Base-by-base conservation (phyloP, 2,329 filamentous ascomycete genomes). In the Ampelomyces quisqualis region DNA sequence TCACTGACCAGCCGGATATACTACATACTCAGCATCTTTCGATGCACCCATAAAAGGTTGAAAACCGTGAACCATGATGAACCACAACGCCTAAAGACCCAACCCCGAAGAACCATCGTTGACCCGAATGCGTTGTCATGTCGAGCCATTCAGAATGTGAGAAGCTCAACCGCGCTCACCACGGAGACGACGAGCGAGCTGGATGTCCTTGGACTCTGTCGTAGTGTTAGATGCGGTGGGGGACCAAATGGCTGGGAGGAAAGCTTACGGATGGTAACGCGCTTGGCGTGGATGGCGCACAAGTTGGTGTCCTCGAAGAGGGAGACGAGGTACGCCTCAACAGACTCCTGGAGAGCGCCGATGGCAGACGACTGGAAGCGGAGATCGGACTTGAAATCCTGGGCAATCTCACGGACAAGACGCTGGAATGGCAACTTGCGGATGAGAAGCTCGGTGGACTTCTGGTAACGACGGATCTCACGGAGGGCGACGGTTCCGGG, bases 261-360 rank as follows among this genome's bases (percentile, higher is more conserved):
- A 38, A 21, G 60, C 64, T 36, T 63, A 67, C 64, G 73, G 76
- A 97, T 97, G 68, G 91, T 97, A 69, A 97, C 93, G 78, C 93
- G 90, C 84, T 97, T 97, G 76, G 93, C 91, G 77, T 97, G 93
- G 74, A 97, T 95, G 68, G 93, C 91, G 77, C 91, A 97, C 36
- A 95, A 78, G 79, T 97, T 97, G 77, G 91, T 95, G 72, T 97
- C 91, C 76, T 97, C 90, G 64, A 97, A 97, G 56, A 97, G 85
- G 29, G 90, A 95, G 74, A 97, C 90, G 66, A 98, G 86, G 78
- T 96, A 97, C 2, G 93, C 95, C 80, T 98, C 93, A 57, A 95
- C 90, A 41, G 93, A 95, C 80, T 98, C 93, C 78, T 98, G 91
- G 29, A 98, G 85, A 56, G 93, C 93, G 67, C 89, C 88, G 70